These are phyloP conservation scores for Pleurozium schreberi DNA, from an alignment of 225 moss, liverwort and hornwort species.

Conservation along the genomic window DNA sequence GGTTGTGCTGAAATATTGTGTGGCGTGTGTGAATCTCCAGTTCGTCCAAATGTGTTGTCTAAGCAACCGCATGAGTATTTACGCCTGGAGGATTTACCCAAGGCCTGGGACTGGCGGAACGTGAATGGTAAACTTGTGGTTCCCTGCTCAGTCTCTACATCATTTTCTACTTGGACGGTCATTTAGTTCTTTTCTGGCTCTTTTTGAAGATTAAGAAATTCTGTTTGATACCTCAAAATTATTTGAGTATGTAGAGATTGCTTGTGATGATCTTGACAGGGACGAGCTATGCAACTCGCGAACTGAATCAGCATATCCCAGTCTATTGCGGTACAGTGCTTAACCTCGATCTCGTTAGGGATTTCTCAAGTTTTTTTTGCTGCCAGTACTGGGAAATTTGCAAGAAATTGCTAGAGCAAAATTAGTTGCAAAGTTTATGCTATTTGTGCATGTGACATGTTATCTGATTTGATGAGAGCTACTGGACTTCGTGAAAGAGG, in stretches of 20 bases:
- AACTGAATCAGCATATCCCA: slow-evolving; percentile 87
- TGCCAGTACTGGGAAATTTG: not conserved
- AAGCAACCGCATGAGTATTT: slow-evolving; percentile 73
- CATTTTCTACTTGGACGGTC: not conserved
- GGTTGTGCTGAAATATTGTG: not conserved
- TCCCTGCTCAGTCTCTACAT: not conserved
- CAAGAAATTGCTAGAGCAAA: not conserved
- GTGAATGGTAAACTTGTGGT: slow-evolving; percentile 47
- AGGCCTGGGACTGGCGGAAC: slow-evolving; percentile 79
- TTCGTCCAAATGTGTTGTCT: slow-evolving; percentile 38
- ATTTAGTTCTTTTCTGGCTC: not conserved
- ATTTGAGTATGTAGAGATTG: not conserved
- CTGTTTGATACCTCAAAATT: not conserved
- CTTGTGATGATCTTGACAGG: slow-evolving; percentile 28
- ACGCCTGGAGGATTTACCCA: slow-evolving; percentile 35
- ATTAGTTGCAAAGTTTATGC: not conserved
- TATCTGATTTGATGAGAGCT: not conserved
- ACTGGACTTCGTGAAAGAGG: not conserved
- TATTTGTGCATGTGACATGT: not conserved
- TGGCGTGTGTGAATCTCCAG: slow-evolving; percentile 23
- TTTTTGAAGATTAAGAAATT: not conserved
- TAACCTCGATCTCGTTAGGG: not conserved
- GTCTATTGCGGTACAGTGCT: slow-evolving; percentile 58
- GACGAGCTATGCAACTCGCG: slow-evolving; percentile 76
- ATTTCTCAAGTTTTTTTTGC: not conserved